Evolutionary conservation across 768 basidiomycete species (phyloP).

Genomic region (Lactarius deliciosus): DNA sequence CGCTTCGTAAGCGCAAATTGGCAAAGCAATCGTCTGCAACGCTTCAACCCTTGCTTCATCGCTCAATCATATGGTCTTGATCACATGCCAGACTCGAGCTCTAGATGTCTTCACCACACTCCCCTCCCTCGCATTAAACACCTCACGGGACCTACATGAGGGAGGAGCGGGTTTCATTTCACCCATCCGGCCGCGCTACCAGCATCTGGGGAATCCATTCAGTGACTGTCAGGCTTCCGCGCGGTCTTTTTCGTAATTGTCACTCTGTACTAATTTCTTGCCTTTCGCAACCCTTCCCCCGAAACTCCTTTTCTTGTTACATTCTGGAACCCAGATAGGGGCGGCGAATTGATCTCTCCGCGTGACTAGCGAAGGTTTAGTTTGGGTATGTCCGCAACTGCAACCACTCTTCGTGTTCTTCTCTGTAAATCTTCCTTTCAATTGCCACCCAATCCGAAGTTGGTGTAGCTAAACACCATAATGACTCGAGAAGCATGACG

Average conservation of each 20-base stretch:
- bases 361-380: conserved; percentile 10
- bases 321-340: conserved; percentile 14
- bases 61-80: conserved; percentile 20
- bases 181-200: conserved; percentile 24
- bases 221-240: conserved; percentile 2
- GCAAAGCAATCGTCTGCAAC: conserved; percentile 1
- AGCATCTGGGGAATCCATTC: conserved; percentile 13
- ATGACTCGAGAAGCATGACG: conserved; percentile 4
- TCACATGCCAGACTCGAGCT: conserved; percentile 22
- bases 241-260: conserved; percentile 21
- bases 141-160: conserved; percentile 27
- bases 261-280: neutral
- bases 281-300: neutral
- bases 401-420: neutral
- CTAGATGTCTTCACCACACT: conserved; percentile 15
- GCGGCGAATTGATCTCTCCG: conserved; percentile 5
- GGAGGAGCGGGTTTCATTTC: conserved; percentile 19
- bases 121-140: conserved; percentile 12
- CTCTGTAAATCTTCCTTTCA: neutral
- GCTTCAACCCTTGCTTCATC: conserved; percentile 9
- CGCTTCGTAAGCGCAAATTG: conserved; percentile 9
- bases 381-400: neutral
- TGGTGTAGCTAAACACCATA: conserved; percentile 5
- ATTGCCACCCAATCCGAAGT: conserved; percentile 3
- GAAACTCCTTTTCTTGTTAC: neutral